These are phyloP conservation scores for Pseudogymnoascus pannorum DNA, from an alignment of 2,329 filamentous ascomycete genomes.

Conservation along the genomic window DNA sequence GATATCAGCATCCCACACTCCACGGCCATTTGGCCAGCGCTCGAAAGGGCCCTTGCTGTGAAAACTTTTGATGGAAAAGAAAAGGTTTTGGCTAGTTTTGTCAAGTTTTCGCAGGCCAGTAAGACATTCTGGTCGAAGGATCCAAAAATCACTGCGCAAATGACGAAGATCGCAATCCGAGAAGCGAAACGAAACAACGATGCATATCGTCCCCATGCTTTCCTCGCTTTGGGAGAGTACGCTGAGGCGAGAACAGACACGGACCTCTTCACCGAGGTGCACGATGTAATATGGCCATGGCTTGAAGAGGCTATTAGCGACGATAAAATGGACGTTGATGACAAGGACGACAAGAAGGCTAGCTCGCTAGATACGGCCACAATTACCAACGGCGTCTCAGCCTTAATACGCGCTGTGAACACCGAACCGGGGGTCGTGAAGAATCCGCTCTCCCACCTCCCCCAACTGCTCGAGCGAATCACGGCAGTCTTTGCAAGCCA, in stretches of 20 bases:
- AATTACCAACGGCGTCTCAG: slow-evolving; percentile 25
- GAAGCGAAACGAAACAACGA: slow-evolving; percentile 90
- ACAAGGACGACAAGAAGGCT: slow-evolving; percentile 18
- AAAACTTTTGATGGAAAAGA: slow-evolving; percentile 96
- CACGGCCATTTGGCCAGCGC: slow-evolving; percentile 66
- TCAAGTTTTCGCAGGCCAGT: slow-evolving; percentile 64
- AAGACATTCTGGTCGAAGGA: slow-evolving; percentile 50
- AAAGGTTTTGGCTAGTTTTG: slow-evolving; percentile 70
- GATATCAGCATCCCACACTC: slow-evolving; percentile 55
- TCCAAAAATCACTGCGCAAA: slow-evolving; percentile 47
- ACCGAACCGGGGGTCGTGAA: slow-evolving; percentile 13
- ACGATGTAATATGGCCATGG: slow-evolving; percentile 54
- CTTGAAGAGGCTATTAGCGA: slow-evolving; percentile 52
- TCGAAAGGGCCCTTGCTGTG: slow-evolving; percentile 73
- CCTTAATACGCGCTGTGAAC: slow-evolving; percentile 28
- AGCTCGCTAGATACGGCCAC: slow-evolving; percentile 23
- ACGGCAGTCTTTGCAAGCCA: slow-evolving; percentile 21
- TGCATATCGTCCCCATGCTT: slow-evolving; percentile 70
- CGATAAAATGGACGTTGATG: slow-evolving; percentile 55
- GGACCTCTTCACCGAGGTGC: slow-evolving; percentile 61
- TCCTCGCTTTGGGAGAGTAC: slow-evolving; percentile 66
- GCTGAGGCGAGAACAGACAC: slow-evolving; percentile 60
- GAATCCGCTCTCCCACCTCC: slow-evolving; percentile 21
- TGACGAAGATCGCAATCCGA: slow-evolving; percentile 73
- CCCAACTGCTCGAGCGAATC: slow-evolving; percentile 21